Base-by-base conservation (phyloP, 2,329 filamentous ascomycete species). In the Colletotrichum nymphaeae region DNA sequence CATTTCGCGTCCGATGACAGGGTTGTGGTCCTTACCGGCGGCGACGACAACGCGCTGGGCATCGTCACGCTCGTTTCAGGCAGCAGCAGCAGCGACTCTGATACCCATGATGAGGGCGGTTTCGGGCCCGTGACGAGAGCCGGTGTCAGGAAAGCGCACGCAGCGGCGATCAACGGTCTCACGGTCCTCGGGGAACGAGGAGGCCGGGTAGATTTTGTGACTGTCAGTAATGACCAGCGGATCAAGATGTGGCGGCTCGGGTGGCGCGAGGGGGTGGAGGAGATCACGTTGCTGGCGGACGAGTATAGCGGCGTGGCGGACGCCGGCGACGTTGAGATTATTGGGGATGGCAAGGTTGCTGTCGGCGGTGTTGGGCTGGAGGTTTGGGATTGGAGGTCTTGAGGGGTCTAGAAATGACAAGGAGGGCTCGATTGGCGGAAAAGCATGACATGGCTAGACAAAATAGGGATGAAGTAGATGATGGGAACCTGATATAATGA, bases 21-120 rank as follows among this genome's bases (percentile, higher is more conserved):
- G 76, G 84, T 76, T 76, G 74, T 93, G 1, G 79, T 97, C 22
- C 81, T 94, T 5, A 95, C 94, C 0, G 95, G 94, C 30, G 95
- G 97, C 26, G 97, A 99, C 78, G 97, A 98, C 81, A 97, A 97
- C 74, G 93, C 93, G 4, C 81, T 98, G 0, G 92, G 89, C 0
- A 78, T 94, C 12, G 89, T 88, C 28, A 81, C 70, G 0, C 79
- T 88, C 30, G 70, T 37, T 76, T 87, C 30, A 76, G 35, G 66
- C 55, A 52, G 66, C 12, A 5, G 30, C 1, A 6, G 1, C 30
- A 42, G 37, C 37, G 14, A 16, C 37, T 5, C 37, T 42, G 59
- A 49, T 8, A 2, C 37, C 76, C 1, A 12, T 3, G 87, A 32
- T 76, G 49, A 69, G 49, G 49, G 66, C 19, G 5, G 30, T 2